These are phyloP conservation scores for Fusarium marasasianum DNA, from an alignment of 2,329 filamentous ascomycete species.

Conservation along the genomic window DNA sequence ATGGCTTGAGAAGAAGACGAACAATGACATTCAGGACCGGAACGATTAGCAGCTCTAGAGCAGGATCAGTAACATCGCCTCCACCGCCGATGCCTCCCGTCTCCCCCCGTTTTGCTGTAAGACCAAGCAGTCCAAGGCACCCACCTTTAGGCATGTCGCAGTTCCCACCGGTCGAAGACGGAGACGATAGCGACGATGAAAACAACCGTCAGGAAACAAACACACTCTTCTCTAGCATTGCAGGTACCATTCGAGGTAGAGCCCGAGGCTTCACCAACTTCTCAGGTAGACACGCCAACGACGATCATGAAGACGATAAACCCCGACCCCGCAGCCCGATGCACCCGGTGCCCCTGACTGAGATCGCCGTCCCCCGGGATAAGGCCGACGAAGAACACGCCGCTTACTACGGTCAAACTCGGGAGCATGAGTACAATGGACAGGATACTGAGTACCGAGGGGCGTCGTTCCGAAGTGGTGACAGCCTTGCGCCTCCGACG, in stretches of 20 bases:
- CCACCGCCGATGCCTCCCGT: conserved; percentile 40
- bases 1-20: conserved; percentile 81
- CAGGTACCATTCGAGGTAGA: conserved; percentile 60
- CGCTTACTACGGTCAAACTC: conserved; percentile 51
- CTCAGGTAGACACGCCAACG: conserved; percentile 45
- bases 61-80: conserved; percentile 42
- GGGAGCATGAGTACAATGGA: conserved; percentile 57
- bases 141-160: conserved; percentile 80
- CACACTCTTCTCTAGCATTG: conserved; percentile 63
- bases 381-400: conserved; percentile 55
- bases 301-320: conserved; percentile 53
- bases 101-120: conserved; percentile 36
- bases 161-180: conserved; percentile 73
- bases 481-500: conserved; percentile 64
- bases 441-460: conserved; percentile 61
- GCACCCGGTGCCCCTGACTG: conserved; percentile 70
- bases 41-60: conserved; percentile 45
- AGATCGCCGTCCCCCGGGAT: conserved; percentile 63
- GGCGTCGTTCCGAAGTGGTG: conserved; percentile 55
- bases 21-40: conserved; percentile 55
- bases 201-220: conserved; percentile 60
- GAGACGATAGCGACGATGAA: conserved; percentile 61
- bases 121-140: conserved; percentile 42
- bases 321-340: conserved; percentile 63
- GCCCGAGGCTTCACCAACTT: conserved; percentile 48